Conservation (phyloP, 73 alveolate species). For the Durusdinium trenchii region DNA sequence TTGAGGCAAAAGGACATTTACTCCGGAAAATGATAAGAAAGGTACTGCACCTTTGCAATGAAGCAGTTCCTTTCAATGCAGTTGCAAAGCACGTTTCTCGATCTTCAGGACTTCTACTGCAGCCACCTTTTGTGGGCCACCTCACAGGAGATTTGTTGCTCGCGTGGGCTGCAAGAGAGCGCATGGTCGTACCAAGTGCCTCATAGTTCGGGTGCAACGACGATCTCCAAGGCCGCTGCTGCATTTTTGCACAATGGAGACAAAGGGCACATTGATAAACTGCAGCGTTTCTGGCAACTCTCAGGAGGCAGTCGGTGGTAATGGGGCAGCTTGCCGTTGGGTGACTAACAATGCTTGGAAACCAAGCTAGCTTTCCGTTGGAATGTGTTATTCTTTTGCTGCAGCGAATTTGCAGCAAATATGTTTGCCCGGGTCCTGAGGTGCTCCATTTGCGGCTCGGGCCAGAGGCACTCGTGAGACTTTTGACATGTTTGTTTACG, state of each 20-base stretch:
- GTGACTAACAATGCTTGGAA: constrained; percentile 37
- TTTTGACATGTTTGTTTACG: not conserved
- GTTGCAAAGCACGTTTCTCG: not conserved
- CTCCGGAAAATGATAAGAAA: too few relatives aligned
- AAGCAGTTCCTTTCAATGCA: too few relatives aligned
- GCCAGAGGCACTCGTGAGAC: constrained; percentile 19
- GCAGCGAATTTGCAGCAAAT: not conserved
- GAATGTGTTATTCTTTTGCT: not conserved
- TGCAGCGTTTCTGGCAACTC: not conserved
- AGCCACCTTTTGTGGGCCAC: constrained; percentile 65
- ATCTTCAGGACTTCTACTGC: constrained; percentile 70
- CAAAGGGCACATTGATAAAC: not conserved
- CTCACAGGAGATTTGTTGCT: constrained; percentile 15
- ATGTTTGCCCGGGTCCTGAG: not conserved
- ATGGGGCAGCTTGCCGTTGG: constrained; percentile 94
- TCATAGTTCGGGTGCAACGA: not conserved
- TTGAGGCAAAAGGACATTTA: too few relatives aligned
- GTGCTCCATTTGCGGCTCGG: constrained; percentile 60
- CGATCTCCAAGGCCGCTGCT: not conserved
- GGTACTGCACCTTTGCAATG: too few relatives aligned
- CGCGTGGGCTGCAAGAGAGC: not conserved
- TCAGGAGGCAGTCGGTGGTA: constrained; percentile 87
- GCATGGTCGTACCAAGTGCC: not conserved
- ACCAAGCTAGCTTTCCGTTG: not conserved
- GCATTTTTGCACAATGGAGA: not conserved